phyloP scores from a whole-genome alignment of 129 eudicot genomes.

The Flaveria ramosissima region DNA sequence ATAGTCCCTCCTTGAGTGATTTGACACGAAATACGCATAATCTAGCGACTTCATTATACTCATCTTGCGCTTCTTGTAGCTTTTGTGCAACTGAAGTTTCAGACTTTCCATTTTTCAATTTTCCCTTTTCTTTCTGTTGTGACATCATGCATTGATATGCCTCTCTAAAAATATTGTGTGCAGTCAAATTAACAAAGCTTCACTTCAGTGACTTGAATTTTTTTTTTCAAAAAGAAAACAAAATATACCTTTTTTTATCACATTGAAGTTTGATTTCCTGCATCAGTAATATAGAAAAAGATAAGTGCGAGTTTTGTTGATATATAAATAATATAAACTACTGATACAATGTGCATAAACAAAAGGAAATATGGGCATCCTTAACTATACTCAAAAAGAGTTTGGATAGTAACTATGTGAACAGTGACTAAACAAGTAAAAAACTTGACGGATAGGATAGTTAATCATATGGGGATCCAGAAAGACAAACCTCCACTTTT shows the following conservation, averaged over 20 bases:
- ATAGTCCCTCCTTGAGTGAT: conserved; percentile 93
- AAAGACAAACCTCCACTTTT: conserved; percentile 84
- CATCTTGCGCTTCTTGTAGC: conserved; percentile 71
- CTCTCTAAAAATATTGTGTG: conserved; percentile 53
- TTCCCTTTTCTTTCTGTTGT: conserved; percentile 74
- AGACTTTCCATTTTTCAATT: conserved; percentile 65
- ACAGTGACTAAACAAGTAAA: neutral
- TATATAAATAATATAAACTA: neutral
- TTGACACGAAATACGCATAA: conserved; percentile 71
- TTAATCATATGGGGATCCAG: neutral
- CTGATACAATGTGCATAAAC: neutral
- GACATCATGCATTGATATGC: conserved; percentile 71
- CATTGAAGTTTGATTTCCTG: conserved; percentile 96
- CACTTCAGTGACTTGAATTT: conserved; percentile 15
- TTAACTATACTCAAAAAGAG: neutral
- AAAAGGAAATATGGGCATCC: neutral
- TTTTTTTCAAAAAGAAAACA: neutral
- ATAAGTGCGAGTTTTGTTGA: conserved; percentile 13
- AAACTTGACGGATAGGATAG: neutral
- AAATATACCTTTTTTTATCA: conserved; percentile 82
- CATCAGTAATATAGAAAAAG: conserved; percentile 39
- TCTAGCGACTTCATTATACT: conserved; percentile 76
- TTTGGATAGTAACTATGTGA: conserved; percentile 1
- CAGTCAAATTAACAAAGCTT: conserved; percentile 25
- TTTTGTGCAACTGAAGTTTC: conserved; percentile 62